Base-by-base conservation (phyloP, 2,329 filamentous ascomycete species). In the Cryphonectria naterciae region DNA sequence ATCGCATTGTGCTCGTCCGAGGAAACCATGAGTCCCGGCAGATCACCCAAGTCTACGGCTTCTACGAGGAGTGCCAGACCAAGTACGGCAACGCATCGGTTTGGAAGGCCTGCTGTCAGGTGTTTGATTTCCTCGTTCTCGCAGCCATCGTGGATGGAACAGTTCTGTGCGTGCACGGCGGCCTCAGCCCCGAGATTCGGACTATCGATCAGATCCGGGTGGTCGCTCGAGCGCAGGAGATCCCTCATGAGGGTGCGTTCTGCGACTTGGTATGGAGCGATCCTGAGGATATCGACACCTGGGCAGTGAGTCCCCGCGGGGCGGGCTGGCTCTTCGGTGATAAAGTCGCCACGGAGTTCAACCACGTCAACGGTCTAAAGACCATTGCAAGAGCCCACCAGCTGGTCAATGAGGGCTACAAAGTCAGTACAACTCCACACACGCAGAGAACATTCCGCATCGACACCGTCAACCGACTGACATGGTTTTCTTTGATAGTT, bases 21-120 rank as follows among this genome's bases (percentile, higher is more conserved):
- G 96, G 96, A 74, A 99, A 99, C 82, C 96, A 99, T 84, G 96
- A 99, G 82, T 98, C 94, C 37, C 91, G 96, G 74, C 96, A 97
- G 77, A 97, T 99, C 74, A 99, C 96, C 11, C 96, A 99, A 79
- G 97, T 97, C 32, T 99, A 99, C 81, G 96, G 96, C 68, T 99
- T 99, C 83, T 99, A 99, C 82, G 97, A 97, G 72, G 96, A 99
- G 81, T 99, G 96, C 81, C 94, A 94, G 69, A 92, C 96, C 77
- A 99, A 99, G 82, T 99, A 99, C 80, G 96, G 96, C 78, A 98
- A 98, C 79, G 94, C 96, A 17, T 98, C 97, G 65, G 96, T 99
- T n/a, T 99, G 96, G 96, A 97, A 99, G 82, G 96, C 97, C 71
- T 99, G 98, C 81, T 99, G 96, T 74, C 96, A 99, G 80, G 97